Evolutionary conservation across 495 filamentous ascomycete genomes (phyloP).

Genomic region (Podospora conica): DNA sequence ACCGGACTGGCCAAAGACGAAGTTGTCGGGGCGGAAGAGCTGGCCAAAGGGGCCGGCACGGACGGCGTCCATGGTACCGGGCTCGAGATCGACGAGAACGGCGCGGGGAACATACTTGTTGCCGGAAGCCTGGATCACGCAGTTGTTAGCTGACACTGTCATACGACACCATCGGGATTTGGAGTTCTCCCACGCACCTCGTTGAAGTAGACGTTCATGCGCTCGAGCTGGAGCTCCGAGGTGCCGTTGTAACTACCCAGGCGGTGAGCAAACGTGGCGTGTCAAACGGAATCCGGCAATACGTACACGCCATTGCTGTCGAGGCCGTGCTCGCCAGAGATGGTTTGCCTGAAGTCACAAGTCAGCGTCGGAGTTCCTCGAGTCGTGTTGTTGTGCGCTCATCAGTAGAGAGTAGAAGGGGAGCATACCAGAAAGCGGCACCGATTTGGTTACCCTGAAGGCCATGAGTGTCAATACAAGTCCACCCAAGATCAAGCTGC

Average conservation of each 20-base stretch:
- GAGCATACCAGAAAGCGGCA: conserved; percentile 86
- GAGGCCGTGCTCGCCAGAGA: conserved; percentile 98
- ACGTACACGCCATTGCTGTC: conserved; percentile 76
- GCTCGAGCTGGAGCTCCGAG: conserved; percentile 98
- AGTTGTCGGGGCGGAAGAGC: conserved; percentile 99
- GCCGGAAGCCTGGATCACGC: conserved; percentile 63
- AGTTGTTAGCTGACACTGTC: background rate
- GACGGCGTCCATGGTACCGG: conserved; percentile 98
- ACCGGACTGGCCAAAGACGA: conserved; percentile 99
- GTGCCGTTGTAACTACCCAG: conserved; percentile 85
- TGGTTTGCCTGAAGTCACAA: conserved; percentile 57
- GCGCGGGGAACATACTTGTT: conserved; percentile 99
- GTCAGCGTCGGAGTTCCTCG: conserved; percentile 14
- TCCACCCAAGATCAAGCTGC: conserved; percentile 19
- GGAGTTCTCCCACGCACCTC: conserved; percentile 56
- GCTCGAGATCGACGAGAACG: conserved; percentile 98
- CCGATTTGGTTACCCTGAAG: conserved; percentile 98
- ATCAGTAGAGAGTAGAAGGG: background rate
- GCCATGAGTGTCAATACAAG: conserved; percentile 22
- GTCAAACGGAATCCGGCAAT: background rate
- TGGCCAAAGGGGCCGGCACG: conserved; percentile 98
- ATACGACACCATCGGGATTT: background rate
- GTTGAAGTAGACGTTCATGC: conserved; percentile 99
- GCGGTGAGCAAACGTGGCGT: conserved; percentile 24
- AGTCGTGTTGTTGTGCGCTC: background rate